phyloP scores from a whole-genome alignment of 352 stramenopile genomes.

The Phytophthora quininea region DNA sequence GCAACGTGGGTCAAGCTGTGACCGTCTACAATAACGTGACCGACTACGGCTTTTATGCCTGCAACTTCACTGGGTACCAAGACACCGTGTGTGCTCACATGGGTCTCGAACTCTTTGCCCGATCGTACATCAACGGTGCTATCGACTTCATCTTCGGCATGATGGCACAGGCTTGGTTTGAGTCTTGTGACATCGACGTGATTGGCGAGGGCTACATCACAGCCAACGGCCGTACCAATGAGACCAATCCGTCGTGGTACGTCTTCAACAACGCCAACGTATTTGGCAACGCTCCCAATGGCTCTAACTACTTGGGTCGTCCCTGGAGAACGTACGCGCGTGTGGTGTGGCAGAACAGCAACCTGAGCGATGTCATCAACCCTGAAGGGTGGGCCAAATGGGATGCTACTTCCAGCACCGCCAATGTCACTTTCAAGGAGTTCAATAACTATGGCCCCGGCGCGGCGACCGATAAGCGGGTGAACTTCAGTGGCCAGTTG shows the following conservation, averaged over 20 bases:
- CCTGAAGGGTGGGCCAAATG: slow-evolving; percentile 15
- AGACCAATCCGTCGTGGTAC: slow-evolving; percentile 24
- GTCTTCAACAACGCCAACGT: too few species aligned
- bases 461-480: slow-evolving; percentile 16
- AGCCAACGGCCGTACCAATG: slow-evolving; percentile 19
- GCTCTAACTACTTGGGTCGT: slow-evolving; percentile 17
- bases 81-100: slow-evolving; percentile 23
- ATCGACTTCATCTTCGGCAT: slow-evolving; percentile 25
- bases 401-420: slow-evolving; percentile 19
- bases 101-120: slow-evolving; percentile 14
- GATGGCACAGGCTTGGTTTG: slow-evolving; percentile 25
- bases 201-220: slow-evolving; percentile 18
- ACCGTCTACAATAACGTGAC: slow-evolving; percentile 14
- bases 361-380: slow-evolving; percentile 22
- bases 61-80: slow-evolving; percentile 26
- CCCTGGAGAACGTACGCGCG: slow-evolving; percentile 22
- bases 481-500: slow-evolving; percentile 18
- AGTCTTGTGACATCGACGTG: slow-evolving; percentile 26
- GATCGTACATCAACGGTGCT: slow-evolving; percentile 22
- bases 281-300: slow-evolving; percentile 6
- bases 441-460: slow-evolving; percentile 20
- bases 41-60: slow-evolving; percentile 26
- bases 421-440: slow-evolving; percentile 26
- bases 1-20: slow-evolving; percentile 15
- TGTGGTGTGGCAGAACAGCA: slow-evolving; percentile 25